Percentiles rank a stretch among this genome's conserved stretches.
phyloP scores from a whole-genome alignment of 1,284 basidiomycete genomes.

The Puccinia sorghi region DNA sequence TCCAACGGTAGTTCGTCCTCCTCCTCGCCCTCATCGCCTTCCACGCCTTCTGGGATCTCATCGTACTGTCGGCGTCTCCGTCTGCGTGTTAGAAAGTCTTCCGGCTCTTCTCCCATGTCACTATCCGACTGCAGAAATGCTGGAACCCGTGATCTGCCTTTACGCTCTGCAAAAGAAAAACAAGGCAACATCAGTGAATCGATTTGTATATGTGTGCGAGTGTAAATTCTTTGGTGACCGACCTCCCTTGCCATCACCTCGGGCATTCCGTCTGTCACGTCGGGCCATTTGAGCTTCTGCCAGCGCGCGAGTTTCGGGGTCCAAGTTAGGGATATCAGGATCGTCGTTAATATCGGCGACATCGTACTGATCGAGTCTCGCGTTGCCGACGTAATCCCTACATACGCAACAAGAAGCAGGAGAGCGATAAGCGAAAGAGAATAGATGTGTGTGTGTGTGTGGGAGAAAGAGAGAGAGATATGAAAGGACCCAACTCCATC shows the following conservation, averaged over 20 bases:
- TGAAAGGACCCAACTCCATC: slow-evolving; percentile 66
- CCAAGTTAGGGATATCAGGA: slow-evolving; percentile 71
- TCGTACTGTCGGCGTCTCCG: slow-evolving; percentile 60
- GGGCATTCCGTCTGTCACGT: slow-evolving; percentile 75
- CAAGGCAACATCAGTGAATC: slow-evolving; percentile 23
- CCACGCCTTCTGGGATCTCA: slow-evolving; percentile 55
- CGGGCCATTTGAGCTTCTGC: slow-evolving; percentile 86
- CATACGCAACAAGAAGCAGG: background rate
- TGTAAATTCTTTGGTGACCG: slow-evolving; percentile 62
- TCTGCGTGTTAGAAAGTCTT: slow-evolving; percentile 57
- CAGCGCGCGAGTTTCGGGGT: slow-evolving; percentile 72
- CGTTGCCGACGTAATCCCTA: slow-evolving; percentile 85
- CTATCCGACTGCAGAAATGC: slow-evolving; percentile 77
- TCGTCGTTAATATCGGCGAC: slow-evolving; percentile 83
- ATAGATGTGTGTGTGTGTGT: background rate
- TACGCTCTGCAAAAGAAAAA: slow-evolving; percentile 52
- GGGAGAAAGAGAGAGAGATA: too few species aligned
- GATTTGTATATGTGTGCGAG: slow-evolving; percentile 59
- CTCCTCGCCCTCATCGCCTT: slow-evolving; percentile 59
- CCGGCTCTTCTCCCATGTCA: slow-evolving; percentile 57
- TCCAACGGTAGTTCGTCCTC: slow-evolving; percentile 78
- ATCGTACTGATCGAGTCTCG: slow-evolving; percentile 82
- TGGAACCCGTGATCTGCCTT: slow-evolving; percentile 71
- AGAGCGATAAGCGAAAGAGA: background rate
- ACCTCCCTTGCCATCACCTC: slow-evolving; percentile 63